Evolutionary conservation across 371 early-diverging fungal genomes (phyloP), one percentile per base, ranked within the genome.

Genomic region (Chytridium lagenaria): DNA sequence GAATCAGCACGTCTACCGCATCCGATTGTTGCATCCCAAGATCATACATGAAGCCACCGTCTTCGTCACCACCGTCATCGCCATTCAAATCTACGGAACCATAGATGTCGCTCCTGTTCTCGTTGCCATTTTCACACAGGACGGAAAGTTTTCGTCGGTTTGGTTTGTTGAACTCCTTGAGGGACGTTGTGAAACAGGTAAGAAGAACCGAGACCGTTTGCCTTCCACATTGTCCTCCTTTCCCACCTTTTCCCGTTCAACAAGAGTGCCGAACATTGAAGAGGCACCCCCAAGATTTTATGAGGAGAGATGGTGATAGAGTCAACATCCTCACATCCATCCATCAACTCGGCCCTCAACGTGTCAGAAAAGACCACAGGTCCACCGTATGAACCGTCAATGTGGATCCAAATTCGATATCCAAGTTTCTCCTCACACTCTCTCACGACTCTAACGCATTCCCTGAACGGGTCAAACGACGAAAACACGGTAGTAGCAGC

Each of bases 401-500:
- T 86, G 69, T 95, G 95, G 37, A 93, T 77, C 95, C 95, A 95
- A 70, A 92, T 86, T 12, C 61, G 57, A 34, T 7, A 15, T 10
- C 61, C 69, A 26, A 68, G 44, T 28, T 49, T 33, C 34, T 1
- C 12, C 34, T 85, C 83, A 75, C 87, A 89, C 44, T 85, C 85
- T 71, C 83, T 84, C 7, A 92, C 88, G 39, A 93, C 81, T 16
- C 50, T 75, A 0, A 87, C 86, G 49, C 92, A 89, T 1, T 77
- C 83, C 0, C 77, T 78, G 33, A 94, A 83, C 2, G 92, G 92
- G 73, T 95, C 95, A 81, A 92, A 94, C 0, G 94, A 88, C 5
- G 94, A 93, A 76, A 94, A 78, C 0, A 95, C 95, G 1, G 95
- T 95, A 0, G 95, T 94, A 31, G 95, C 95, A 23, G 93, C 91